These are phyloP conservation scores for Linum trigynum DNA, from an alignment of 345 rosid genomes.

Conservation along the genomic window DNA sequence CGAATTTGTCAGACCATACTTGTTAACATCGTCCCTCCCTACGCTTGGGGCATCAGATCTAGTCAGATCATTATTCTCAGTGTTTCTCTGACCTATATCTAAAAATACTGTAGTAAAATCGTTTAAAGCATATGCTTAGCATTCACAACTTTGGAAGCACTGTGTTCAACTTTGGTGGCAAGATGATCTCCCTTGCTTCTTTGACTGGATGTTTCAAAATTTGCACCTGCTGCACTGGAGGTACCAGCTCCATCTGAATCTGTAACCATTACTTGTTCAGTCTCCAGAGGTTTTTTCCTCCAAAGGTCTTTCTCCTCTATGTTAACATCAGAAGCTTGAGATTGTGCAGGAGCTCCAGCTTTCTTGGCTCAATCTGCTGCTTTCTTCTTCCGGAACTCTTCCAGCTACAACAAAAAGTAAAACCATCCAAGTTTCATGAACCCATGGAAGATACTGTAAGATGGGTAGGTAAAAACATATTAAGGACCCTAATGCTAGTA, in stretches of 20 bases:
- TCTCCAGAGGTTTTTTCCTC: constrained; percentile 21
- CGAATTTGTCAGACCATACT: constrained; percentile 24
- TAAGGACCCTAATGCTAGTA: not conserved
- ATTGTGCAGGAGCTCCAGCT: constrained; percentile 28
- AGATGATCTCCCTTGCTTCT: constrained; percentile 13
- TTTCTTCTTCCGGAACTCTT: constrained; percentile 93
- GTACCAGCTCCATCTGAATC: constrained; percentile 47
- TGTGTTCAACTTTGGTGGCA: constrained; percentile 24
- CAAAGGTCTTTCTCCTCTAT: constrained; percentile 18
- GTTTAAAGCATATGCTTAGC: constrained; percentile 18
- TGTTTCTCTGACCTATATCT: constrained; percentile 19
- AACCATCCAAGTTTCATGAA: not conserved
- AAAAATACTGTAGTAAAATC: constrained; percentile 26
- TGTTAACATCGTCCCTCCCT: constrained; percentile 21
- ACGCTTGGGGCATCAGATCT: constrained; percentile 27
- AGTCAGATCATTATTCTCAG: constrained; percentile 23
- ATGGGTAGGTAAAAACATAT: not conserved
- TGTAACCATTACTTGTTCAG: constrained; percentile 22
- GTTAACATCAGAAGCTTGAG: constrained; percentile 30
- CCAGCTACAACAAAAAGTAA: constrained; percentile 44
- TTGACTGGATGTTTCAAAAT: constrained; percentile 11
- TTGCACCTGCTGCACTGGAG: constrained; percentile 30
- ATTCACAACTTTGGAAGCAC: constrained; percentile 18
- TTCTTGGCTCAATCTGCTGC: constrained; percentile 83
- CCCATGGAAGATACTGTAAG: not conserved